Evolutionary conservation across 768 basidiomycete species (phyloP), one percentile per base, ranked within the genome.

Genomic region (Paxillus involutus): DNA sequence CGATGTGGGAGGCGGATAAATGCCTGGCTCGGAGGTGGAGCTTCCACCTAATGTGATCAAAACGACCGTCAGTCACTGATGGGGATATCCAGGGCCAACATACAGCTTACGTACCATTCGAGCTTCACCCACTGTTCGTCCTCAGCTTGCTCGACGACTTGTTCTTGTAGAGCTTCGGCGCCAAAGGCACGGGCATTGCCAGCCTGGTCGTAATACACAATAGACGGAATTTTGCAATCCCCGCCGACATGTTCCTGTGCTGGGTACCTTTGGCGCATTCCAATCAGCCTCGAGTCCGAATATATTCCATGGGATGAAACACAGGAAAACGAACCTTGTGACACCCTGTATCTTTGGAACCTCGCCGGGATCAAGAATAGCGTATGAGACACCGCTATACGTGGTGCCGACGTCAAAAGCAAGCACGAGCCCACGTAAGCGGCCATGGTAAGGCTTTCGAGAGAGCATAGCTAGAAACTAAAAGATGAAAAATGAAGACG

Each of bases 141-240:
- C 40, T 68, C 61, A 0, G 73, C 75, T 19, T 62, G 52, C 26
- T 73, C 69, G 8, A 69, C 53, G 30, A 71, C 66, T 30, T 71
- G 71, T 29, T 78, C 73, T 13, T 68, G 67, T 21, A 71, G 63
- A 1, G 79, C 74, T 60, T 80, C 79, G 13, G 78, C 78, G 19
- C 79, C 79, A 32, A 74, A 71, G 6, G 77, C 75, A 46, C 70
- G 67, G 16, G 76, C 69, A 0, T 58, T 57, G 0, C 79, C 79
- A 8, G 61, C 57, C 33, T 67, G 58, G 51, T 78, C 75, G 52
- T 81, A 81, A 59, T 75, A 81, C 12, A 80, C 55, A 48, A 80
- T 70, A 24, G 77, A 75, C 5, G 80, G 80, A 50, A 80, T 78
- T 60, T 80, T 80, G 47, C 72, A 75, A 48, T 75, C 74, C 4